Conservation (phyloP, 1,139 yeast genomes). For the Zygotorulaspora mrakii region DNA sequence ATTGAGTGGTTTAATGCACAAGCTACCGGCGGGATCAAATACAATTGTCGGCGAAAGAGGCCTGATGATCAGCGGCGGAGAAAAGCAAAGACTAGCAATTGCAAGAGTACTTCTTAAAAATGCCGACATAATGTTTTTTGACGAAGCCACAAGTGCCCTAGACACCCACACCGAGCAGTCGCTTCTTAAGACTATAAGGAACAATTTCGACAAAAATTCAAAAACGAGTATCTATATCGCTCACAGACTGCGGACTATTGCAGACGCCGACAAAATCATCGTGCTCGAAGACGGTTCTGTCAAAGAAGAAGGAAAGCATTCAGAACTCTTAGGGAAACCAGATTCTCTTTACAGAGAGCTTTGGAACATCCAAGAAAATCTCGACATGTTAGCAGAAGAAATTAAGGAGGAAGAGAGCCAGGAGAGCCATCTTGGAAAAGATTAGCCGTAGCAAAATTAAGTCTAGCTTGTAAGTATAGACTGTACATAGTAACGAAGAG, state of each 20-base stretch:
- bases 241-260: slow-evolving; percentile 87
- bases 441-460: not conserved
- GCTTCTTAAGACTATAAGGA: slow-evolving; percentile 65
- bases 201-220: slow-evolving; percentile 51
- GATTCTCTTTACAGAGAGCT: slow-evolving; percentile 67
- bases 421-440: not conserved
- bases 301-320: slow-evolving; percentile 83
- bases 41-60: slow-evolving; percentile 98
- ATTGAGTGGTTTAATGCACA: slow-evolving; percentile 56
- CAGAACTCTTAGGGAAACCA: slow-evolving; percentile 49
- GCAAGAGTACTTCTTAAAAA: slow-evolving; percentile 80
- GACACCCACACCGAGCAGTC: slow-evolving; percentile 96
- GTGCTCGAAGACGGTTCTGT: slow-evolving; percentile 78
- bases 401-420: slow-evolving; percentile 30
- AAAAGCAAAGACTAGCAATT: slow-evolving; percentile 91
- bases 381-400: slow-evolving; percentile 48
- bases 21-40: slow-evolving; percentile 76
- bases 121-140: slow-evolving; percentile 89
- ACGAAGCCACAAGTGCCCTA: slow-evolving; percentile 94
- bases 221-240: slow-evolving; percentile 89
- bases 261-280: slow-evolving; percentile 90
- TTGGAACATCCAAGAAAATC: slow-evolving; percentile 90
- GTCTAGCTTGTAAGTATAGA: not conserved
- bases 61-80: slow-evolving; percentile 98
- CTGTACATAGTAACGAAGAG: not conserved